Evolutionary conservation across 345 rosid species (phyloP), one percentile per base, ranked within the genome.

Genomic region (Hibiscus trionum): DNA sequence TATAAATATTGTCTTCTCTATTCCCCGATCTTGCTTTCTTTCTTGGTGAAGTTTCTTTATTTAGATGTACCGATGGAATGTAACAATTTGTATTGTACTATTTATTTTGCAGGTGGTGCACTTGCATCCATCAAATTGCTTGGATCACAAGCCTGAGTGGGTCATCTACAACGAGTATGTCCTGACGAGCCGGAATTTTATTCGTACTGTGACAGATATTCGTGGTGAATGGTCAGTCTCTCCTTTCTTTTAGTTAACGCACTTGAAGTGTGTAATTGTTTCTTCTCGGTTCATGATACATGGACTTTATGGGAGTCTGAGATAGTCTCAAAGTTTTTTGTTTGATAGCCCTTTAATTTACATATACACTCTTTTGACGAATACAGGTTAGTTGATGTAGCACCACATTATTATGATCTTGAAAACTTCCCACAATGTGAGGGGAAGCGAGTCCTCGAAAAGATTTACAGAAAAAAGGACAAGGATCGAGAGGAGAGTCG

Each of bases 141-240:
- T 94, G 67, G 96, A 91, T 84, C 95, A 85, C 81, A 94, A 91
- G 82, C 93, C 98, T 6, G 96, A 90, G 79, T 96, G 99, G 99
- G 99, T 93, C 16, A 87, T 96, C 50, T 92, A 95, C 80, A 90
- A 89, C 15, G 99, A 94, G 72, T 88, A 90, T 58, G 98, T 91
- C 58, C 80, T 89, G 56, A 90, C 99, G 61, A 92, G 85, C 77
- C 78, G 96, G 84, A 95, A 90, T 81, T 93, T 88, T 72, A 95
- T 95, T 29, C 90, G 98, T 8, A 95, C 98, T 11, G 98, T 93
- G 74, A 86, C 92, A 26, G 98, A 93, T 77, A 82, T 95, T 58
- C 98, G 96, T 11, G 98, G 98, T 61, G 99, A 96, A 82, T 92
- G 98, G 99, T 89, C 70, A 76, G 84, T 84, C 15, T 63, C 68